Base-by-base conservation (phyloP, 495 filamentous ascomycete species). In the Penicillium desertorum region DNA sequence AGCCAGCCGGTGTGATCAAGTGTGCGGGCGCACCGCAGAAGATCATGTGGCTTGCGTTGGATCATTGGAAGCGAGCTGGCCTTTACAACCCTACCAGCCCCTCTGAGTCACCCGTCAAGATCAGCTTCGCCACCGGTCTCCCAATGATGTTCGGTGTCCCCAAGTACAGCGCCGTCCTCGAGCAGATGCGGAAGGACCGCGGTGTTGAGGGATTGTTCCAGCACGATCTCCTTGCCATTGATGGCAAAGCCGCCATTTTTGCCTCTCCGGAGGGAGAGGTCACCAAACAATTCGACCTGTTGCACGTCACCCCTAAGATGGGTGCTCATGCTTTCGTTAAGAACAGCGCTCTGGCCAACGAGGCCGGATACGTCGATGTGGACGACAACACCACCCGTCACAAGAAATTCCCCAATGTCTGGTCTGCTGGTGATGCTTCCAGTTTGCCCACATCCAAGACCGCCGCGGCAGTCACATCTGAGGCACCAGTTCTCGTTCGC, bases 21-120 rank as follows among this genome's bases (percentile, higher is more conserved):
- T 88, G 86, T 59, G 86, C 86, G 2, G 86, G 86, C 27, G 86
- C 85, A 0, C 86, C 86, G 8, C 86, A 88, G 62, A 88, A 88
- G 71, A 73, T 81, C 66, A 82, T 88, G 84, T 88, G 86, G 86
- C 79, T 88, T 29, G 85, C 86, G 0, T 71, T 87, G 51, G 83
- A 86, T 47, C 73, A 84, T 63, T 88, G 86, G 86, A 80, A 82
- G 69, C 68, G 71, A 25, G 77, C 78, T 7, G 86, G 85, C 25
- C 71, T 86, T 3, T 85, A 87, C 66, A 74, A 83, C 54, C 66
- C 76, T 6, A 54, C 51, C 25, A 65, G 72, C 44, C 63, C 73
- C 3, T 58, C 71, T 29, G 36, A 39, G 7, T 85, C 83, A 0
- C 67, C 81, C 5, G 81, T 88, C 61, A 70, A 82, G n/a, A 83